Percentiles rank a stretch among this genome's conserved stretches.
phyloP scores from a whole-genome alignment of 139 green algal genomes.

The Zygnema circumcarinatum region DNA sequence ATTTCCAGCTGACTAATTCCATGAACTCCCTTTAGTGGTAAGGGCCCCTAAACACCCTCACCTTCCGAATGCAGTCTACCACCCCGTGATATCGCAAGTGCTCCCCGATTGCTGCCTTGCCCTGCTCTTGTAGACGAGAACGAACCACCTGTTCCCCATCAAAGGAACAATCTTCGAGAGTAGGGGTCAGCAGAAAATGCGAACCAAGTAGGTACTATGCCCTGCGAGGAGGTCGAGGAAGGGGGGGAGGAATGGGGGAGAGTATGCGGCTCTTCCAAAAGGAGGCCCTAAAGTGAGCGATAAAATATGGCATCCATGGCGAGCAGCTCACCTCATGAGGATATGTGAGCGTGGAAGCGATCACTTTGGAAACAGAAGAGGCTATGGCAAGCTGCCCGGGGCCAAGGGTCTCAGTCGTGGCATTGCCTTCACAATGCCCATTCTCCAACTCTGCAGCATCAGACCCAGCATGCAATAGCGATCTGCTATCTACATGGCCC shows the following conservation, averaged over 20 bases:
- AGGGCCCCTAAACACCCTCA: too few relatives aligned
- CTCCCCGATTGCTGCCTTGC: conserved; percentile 37
- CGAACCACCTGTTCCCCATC: conserved; percentile 73
- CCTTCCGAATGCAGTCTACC: conserved; percentile 47
- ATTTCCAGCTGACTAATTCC: too few relatives aligned
- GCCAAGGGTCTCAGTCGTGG: conserved; percentile 17
- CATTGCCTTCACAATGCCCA: background rate
- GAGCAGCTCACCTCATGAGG: conserved; percentile 85
- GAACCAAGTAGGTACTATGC: too few relatives aligned
- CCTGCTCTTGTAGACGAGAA: conserved; percentile 88
- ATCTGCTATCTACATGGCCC: background rate
- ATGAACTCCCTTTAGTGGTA: too few relatives aligned
- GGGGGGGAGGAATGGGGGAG: too few relatives aligned
- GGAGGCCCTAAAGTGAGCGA: too few relatives aligned
- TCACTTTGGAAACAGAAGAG: conserved; percentile 88
- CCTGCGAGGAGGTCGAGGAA: too few relatives aligned
- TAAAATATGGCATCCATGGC: too few relatives aligned
- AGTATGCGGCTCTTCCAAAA: too few relatives aligned
- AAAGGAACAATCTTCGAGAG: too few relatives aligned
- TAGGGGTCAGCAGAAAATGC: too few relatives aligned
- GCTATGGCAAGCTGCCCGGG: conserved; percentile 80
- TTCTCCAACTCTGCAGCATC: background rate
- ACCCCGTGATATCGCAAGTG: conserved; percentile 41
- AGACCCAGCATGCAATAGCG: background rate
- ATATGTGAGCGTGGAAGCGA: conserved; percentile 94